Base-by-base conservation (phyloP, 768 basidiomycete species). In the Kockovaella imperatae region DNA sequence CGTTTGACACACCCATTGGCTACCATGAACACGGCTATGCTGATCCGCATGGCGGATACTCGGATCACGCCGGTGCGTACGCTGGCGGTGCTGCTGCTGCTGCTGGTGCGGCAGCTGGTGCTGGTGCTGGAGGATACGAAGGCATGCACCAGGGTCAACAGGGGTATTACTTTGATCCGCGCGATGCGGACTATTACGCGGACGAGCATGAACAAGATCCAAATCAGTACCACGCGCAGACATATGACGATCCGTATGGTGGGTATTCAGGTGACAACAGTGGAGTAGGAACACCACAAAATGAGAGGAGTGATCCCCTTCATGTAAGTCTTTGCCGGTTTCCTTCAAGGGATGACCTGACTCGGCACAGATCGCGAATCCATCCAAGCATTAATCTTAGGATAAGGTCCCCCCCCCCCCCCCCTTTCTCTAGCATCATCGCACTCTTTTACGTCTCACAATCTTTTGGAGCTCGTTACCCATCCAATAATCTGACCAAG, bases 141-240 rank as follows among this genome's bases (percentile, higher is more conserved):
- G 5, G 17, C 14, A 8, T 31, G 43, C 45, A 15, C 17, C 28
- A 5, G 29, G 54, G 36, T 44, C 48, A 56, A 14, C 54, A 54
- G 30, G 53, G 53, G 24, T 62, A 64, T 34, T 67, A 67, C 42
- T 64, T 60, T 42, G 59, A 67, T 45, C 62, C 62, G 30, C 47
- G 35, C 6, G 42, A 62, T 32, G 60, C 59, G 17, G 45, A 29
- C 5, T 46, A 57, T 35, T 64, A 67, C 38, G n/a, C 30, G 0
- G 64, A 65, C 36, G 49, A 45, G 0, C n/a, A 45, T 2, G 39
- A 44, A 26, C 32, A 39, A 23, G 36, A 38, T 10, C 26, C 45
- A 11, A 38, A 25, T 7, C 21, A 11, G n/a, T 23, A 31, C 23
- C 46, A 50, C 7, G 21, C 13, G 4, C 42, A 21, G 24, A 17